A percentile compares a stretch with the other conserved stretches of the same genome.
Evolutionary conservation across 208 protist species (phyloP).

Genomic region (Acanthamoeba triangularis): DNA sequence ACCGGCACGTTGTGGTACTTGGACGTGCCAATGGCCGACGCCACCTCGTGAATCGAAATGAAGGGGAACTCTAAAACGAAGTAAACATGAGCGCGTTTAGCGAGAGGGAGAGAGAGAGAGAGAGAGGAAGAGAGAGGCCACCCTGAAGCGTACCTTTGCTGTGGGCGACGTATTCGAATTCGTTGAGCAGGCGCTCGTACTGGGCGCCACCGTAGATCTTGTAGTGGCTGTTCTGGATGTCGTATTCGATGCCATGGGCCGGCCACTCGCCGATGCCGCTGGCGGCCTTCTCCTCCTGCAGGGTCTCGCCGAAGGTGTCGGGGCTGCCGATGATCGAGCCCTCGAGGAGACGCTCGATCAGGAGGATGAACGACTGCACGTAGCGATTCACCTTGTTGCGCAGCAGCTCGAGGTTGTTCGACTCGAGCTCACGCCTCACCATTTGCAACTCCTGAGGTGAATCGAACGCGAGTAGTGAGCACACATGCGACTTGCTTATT

Average conservation of each 20-base stretch:
- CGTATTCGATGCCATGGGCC: conserved; percentile 76
- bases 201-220: conserved; percentile 89
- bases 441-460: conserved; percentile 67
- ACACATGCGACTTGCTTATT: not conserved
- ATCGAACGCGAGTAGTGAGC: not conserved
- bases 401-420: conserved; percentile 78
- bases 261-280: conserved; percentile 82
- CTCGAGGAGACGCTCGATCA: conserved; percentile 82
- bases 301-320: conserved; percentile 83
- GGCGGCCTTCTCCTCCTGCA: conserved; percentile 81
- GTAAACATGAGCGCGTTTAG: not conserved
- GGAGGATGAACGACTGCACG: conserved; percentile 80
- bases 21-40: conserved; percentile 85
- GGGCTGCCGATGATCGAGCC: conserved; percentile 87
- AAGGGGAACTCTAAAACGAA: conserved; percentile 84
- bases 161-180: conserved; percentile 89
- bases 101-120: not conserved
- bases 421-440: conserved; percentile 82
- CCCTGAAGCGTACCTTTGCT: not conserved
- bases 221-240: conserved; percentile 85
- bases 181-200: conserved; percentile 87
- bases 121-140: no score
- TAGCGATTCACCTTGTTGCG: conserved; percentile 79
- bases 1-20: conserved; percentile 86
- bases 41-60: conserved; percentile 88